Evolutionary conservation across 306 rosid genomes (phyloP), one percentile per base, ranked within the genome.

Genomic region (Ammopiptanthus mongolicus): DNA sequence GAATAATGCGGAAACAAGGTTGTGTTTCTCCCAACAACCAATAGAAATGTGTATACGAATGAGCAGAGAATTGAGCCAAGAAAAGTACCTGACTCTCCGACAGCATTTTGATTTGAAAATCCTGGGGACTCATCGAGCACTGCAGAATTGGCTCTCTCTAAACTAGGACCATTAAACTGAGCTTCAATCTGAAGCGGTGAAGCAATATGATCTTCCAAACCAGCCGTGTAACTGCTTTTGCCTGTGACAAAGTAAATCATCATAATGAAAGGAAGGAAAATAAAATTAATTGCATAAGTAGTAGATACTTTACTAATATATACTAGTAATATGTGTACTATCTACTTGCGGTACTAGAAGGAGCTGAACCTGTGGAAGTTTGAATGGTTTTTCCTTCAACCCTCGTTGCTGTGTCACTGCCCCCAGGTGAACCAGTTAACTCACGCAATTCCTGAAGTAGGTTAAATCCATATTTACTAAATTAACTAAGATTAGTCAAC

Each of bases 91-190:
- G 96, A 78, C 77, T 88, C 89, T 77, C 69, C 77, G 18, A 19
- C 79, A 61, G 68, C 84, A 83, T 77, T 78, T 69, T 86, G 81
- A 73, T 84, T 77, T 47, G 84, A 74, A 84, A 87, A 87, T 68
- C 88, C 91, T 1, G 91, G 90, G 80, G 91, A 90, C 63, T 88
- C 89, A 28, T 91, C 91, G 12, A 61, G 85, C 37, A 79, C 84
- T 21, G 85, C 78, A 84, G 86, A 47, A 87, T 82, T 84, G 53
- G 71, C 68, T 48, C 56, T 66, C 23, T 62, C 71, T 34, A 76
- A 15, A 69, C 84, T 79, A 46, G 87, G 86, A 79, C 82, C 72
- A 44, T 83, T 72, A 81, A 75, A 61, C 52, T 83, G 90, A 86
- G 82, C 86, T 82, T 87, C 85, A 74, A 73, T 62, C 78, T 86